These are phyloP conservation scores for Suillus variegatus DNA, from an alignment of 768 basidiomycete genomes.

Conservation along the genomic window DNA sequence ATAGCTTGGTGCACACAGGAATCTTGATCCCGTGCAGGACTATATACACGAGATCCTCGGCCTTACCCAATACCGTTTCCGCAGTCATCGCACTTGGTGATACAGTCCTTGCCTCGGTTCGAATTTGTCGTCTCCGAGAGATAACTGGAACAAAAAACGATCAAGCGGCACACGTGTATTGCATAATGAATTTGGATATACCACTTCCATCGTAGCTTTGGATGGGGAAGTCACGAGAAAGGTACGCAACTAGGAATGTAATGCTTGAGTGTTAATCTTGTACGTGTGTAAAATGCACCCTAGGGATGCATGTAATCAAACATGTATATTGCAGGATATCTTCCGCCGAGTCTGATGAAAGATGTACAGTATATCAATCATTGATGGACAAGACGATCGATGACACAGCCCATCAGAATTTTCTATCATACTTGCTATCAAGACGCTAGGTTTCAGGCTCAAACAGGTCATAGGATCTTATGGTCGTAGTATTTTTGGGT, in stretches of 20 bases:
- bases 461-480: neutral
- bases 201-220: neutral
- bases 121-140: neutral
- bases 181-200: neutral
- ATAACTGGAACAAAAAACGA: neutral
- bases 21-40: slow-evolving; percentile 21
- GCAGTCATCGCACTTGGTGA: neutral
- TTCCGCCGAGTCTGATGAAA: neutral
- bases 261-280: neutral
- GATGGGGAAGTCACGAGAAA: neutral
- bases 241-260: neutral
- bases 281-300: neutral
- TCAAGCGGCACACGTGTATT: neutral
- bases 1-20: neutral
- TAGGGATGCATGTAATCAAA: neutral
- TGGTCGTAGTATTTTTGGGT: neutral
- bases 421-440: neutral
- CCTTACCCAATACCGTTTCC: neutral
- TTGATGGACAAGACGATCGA: neutral
- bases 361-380: neutral
- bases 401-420: neutral
- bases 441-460: neutral
- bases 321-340: neutral
- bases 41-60: neutral
- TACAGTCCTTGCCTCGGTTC: neutral